Evolutionary conservation across 1,284 basidiomycete genomes (phyloP).

Genomic region (Farysia itapuensis): DNA sequence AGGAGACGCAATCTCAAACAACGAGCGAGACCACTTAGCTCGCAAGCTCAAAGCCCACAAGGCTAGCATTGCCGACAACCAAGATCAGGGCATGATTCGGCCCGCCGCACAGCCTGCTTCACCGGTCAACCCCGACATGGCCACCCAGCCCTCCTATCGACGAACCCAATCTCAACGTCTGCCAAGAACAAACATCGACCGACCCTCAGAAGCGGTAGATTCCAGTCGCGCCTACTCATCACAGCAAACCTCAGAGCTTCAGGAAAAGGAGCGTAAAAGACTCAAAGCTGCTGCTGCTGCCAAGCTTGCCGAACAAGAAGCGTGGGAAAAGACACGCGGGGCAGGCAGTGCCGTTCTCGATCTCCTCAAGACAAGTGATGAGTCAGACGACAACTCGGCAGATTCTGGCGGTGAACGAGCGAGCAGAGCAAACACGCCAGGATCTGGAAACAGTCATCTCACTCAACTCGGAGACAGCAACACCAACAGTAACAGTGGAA

Average conservation of each 20-base stretch:
- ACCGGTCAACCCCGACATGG: constrained; percentile 15
- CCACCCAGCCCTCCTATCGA: constrained; percentile 20
- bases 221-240: constrained; percentile 1
- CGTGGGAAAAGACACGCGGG: constrained; percentile 53
- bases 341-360: constrained; percentile 52
- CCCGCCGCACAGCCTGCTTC: constrained; percentile 1
- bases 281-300: constrained; percentile 37
- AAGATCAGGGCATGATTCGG: not conserved
- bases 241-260: constrained; percentile 7
- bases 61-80: not conserved
- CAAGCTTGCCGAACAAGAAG: constrained; percentile 43
- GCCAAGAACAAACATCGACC: not conserved
- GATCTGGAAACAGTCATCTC: constrained; percentile 11
- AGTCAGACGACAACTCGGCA: constrained; percentile 14
- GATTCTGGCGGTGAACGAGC: constrained; percentile 5
- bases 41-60: constrained; percentile 17
- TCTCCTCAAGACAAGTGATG: constrained; percentile 30
- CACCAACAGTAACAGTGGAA: constrained; percentile 5
- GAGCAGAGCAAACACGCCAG: constrained; percentile 18
- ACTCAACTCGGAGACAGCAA: constrained; percentile 3
- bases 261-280: constrained; percentile 26
- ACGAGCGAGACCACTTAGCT: constrained; percentile 19
- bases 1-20: constrained; percentile 17
- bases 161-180: constrained; percentile 18
- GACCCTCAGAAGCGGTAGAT: not conserved